Evolutionary conservation across 1,139 yeast species (phyloP).

Genomic region (Yamadazyma epiphylla): DNA sequence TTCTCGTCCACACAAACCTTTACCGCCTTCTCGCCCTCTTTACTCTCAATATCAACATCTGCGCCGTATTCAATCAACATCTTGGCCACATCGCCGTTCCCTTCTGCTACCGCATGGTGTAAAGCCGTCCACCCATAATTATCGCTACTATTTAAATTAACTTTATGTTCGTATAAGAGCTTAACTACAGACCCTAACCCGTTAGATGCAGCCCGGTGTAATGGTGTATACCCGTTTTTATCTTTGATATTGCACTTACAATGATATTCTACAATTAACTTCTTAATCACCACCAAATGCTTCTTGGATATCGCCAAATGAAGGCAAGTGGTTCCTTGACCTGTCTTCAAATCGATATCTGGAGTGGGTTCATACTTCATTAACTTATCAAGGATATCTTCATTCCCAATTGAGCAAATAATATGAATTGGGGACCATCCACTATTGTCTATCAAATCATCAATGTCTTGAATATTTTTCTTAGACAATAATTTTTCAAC

Average conservation of each 20-base stretch:
- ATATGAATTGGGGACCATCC: conserved; percentile 92
- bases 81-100: conserved; percentile 76
- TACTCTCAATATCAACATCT: conserved; percentile 45
- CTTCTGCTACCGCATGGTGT: conserved; percentile 91
- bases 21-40: conserved; percentile 52
- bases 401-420: conserved; percentile 70
- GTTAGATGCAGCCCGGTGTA: conserved; percentile 81
- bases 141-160: conserved; percentile 70
- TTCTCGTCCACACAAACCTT: conserved; percentile 15
- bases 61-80: conserved; percentile 65
- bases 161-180: conserved; percentile 47
- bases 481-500: conserved; percentile 22
- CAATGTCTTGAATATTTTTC: conserved; percentile 48
- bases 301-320: conserved; percentile 76
- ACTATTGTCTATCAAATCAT: conserved; percentile 63
- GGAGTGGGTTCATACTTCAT: conserved; percentile 27
- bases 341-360: conserved; percentile 49
- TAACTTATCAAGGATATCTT: conserved; percentile 42
- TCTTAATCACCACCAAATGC: conserved; percentile 49
- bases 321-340: conserved; percentile 68
- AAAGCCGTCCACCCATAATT: conserved; percentile 78
- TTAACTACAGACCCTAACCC: conserved; percentile 60
- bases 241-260: conserved; percentile 69
- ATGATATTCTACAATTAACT: conserved; percentile 46
- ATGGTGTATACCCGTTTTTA: conserved; percentile 57